A percentile compares a stretch with the other conserved stretches of the same genome.
Evolutionary conservation across 78 protist species (phyloP).

Genomic region (Dictyostelium purpureum): DNA sequence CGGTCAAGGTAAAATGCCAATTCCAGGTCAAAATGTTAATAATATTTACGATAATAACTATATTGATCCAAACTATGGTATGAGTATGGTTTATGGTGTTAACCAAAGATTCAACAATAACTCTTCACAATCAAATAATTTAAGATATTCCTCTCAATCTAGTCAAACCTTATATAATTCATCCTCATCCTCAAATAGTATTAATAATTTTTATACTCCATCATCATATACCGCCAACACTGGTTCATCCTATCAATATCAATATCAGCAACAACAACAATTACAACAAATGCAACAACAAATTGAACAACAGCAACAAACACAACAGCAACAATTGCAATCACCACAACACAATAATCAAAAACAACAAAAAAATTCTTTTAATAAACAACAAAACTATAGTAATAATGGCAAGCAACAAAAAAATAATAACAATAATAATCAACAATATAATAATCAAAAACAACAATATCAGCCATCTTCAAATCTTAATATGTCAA

Average conservation of each 20-base stretch:
- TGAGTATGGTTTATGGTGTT: constrained; percentile 45
- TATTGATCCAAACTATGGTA: constrained; percentile 47
- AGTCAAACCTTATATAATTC: constrained; percentile 7
- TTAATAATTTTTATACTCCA: constrained; percentile 1
- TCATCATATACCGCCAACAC: constrained; percentile 1
- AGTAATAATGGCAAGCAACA: background rate
- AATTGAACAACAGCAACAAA: background rate
- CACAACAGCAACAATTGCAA: background rate
- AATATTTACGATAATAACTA: background rate
- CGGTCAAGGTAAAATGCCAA: constrained; percentile 43
- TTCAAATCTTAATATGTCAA: constrained; percentile 28
- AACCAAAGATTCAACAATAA: background rate
- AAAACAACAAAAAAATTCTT: background rate
- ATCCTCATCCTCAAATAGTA: background rate
- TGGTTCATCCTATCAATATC: constrained; percentile 20
- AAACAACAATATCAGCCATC: background rate
- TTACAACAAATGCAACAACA: background rate
- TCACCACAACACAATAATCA: background rate
- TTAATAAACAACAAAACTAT: background rate
- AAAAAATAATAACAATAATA: background rate
- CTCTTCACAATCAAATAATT: background rate
- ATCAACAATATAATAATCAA: background rate
- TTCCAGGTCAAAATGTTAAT: background rate
- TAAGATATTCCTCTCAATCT: constrained; percentile 1
- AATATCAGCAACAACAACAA: constrained; percentile 16